These are phyloP conservation scores for Cucurbita maxima DNA, from an alignment of 306 rosid species.

Conservation along the genomic window DNA sequence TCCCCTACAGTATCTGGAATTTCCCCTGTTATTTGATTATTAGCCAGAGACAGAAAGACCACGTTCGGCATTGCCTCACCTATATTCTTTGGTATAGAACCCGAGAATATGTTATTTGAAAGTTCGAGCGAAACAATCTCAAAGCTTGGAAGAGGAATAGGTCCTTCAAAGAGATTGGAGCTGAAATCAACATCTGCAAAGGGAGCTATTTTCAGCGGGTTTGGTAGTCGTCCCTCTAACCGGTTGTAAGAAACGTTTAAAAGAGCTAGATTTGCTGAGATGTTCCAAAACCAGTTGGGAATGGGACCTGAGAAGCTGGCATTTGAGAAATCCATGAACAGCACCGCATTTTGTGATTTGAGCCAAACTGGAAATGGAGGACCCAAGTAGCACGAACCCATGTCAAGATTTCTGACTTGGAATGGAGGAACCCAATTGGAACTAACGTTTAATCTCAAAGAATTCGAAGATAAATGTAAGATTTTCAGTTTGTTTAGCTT, in stretches of 20 bases:
- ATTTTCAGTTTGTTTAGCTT: slow-evolving; percentile 1
- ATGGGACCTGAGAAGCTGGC: slow-evolving; percentile 21
- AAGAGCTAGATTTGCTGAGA: background rate
- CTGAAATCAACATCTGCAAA: slow-evolving; percentile 20
- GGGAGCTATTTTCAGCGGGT: background rate
- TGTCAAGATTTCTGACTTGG: background rate
- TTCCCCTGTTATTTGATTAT: slow-evolving; percentile 22
- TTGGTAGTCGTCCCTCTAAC: slow-evolving; percentile 20
- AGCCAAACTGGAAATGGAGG: slow-evolving; percentile 35
- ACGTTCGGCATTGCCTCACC: background rate
- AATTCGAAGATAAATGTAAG: slow-evolving; percentile 15
- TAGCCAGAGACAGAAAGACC: slow-evolving; percentile 17
- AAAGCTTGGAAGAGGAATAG: slow-evolving; percentile 9
- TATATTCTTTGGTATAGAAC: slow-evolving; percentile 17
- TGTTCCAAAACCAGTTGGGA: slow-evolving; percentile 36
- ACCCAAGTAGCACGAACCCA: slow-evolving; percentile 31
- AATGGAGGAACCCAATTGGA: slow-evolving; percentile 31
- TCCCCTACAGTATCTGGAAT: slow-evolving; percentile 21
- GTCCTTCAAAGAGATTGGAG: slow-evolving; percentile 19
- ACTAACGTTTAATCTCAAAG: slow-evolving; percentile 17
- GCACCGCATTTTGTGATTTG: slow-evolving; percentile 14
- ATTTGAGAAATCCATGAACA: slow-evolving; percentile 15
- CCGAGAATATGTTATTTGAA: slow-evolving; percentile 28
- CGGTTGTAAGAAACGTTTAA: slow-evolving; percentile 25
- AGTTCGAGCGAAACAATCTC: slow-evolving; percentile 13